Evolutionary conservation across 129 eudicot species (phyloP).

Genomic region (Flaveria brownii): DNA sequence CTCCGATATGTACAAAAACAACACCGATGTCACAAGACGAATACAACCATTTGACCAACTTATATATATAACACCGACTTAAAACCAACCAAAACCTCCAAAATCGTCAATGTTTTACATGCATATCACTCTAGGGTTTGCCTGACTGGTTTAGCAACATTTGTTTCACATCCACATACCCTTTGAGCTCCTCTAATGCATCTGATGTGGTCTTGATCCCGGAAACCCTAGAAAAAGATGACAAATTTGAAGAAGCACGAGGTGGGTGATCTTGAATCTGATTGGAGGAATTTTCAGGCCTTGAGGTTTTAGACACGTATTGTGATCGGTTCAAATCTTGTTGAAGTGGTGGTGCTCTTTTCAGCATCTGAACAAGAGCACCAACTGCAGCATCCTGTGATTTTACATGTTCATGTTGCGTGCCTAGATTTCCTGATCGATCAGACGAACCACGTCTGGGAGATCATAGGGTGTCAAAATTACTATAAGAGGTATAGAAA

Average conservation of each 20-base stretch:
- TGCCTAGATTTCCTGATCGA: slow-evolving; percentile 40
- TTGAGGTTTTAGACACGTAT: slow-evolving; percentile 30
- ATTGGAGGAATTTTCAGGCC: slow-evolving; percentile 27
- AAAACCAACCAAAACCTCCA: slow-evolving; percentile 27
- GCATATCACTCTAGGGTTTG: slow-evolving; percentile 17
- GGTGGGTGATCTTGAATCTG: slow-evolving; percentile 30
- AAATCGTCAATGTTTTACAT: background rate
- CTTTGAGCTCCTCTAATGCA: slow-evolving; percentile 86
- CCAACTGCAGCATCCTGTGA: slow-evolving; percentile 90
- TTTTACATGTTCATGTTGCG: slow-evolving; percentile 44
- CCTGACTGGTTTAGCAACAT: slow-evolving; percentile 53
- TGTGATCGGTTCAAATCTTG: slow-evolving; percentile 46
- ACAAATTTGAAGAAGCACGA: slow-evolving; percentile 27
- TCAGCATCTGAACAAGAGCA: slow-evolving; percentile 76
- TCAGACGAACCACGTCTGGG: slow-evolving; percentile 70
- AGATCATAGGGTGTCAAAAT: slow-evolving; percentile 15
- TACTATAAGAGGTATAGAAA: background rate
- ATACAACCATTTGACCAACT: slow-evolving; percentile 10
- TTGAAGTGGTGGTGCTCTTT: slow-evolving; percentile 81
- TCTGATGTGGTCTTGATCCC: slow-evolving; percentile 63
- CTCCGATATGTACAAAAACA: slow-evolving; percentile 37
- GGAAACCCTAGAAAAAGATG: slow-evolving; percentile 43
- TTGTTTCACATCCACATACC: slow-evolving; percentile 63
- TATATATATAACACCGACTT: background rate
- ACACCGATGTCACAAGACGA: slow-evolving; percentile 17